phyloP scores from a whole-genome alignment of 148 eudicot species.

The Heliosperma pusillum region DNA sequence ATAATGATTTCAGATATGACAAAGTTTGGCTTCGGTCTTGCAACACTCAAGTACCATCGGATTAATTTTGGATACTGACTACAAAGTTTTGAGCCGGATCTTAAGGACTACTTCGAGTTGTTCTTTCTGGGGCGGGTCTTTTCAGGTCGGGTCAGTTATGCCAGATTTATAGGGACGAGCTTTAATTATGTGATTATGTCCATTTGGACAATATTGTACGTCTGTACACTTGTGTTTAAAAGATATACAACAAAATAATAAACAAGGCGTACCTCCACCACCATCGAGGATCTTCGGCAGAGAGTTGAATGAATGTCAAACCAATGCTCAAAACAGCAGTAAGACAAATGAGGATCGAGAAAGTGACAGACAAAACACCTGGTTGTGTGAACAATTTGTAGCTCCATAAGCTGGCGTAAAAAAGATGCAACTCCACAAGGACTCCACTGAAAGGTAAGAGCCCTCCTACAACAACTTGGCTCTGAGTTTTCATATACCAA shows the following conservation, averaged over 20 bases:
- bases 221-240: not conserved
- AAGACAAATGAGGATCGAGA: slow-evolving; percentile 52
- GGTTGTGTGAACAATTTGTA: slow-evolving; percentile 56
- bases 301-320: slow-evolving; percentile 40
- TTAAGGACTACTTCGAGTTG: too few species aligned
- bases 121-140: not conserved
- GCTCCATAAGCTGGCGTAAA: slow-evolving; percentile 75
- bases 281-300: slow-evolving; percentile 38
- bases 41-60: too few species aligned
- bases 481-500: slow-evolving; percentile 61
- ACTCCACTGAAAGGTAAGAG: slow-evolving; percentile 76
- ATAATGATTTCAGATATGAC: too few species aligned
- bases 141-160: not conserved
- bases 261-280: slow-evolving; percentile 66
- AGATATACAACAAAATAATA: not conserved
- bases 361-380: slow-evolving; percentile 44
- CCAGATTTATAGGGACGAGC: not conserved
- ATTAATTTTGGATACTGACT: too few species aligned
- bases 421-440: slow-evolving; percentile 63
- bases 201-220: not conserved
- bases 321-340: slow-evolving; percentile 38
- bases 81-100: too few species aligned
- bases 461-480: slow-evolving; percentile 69
- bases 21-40: too few species aligned
- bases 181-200: too few species aligned